Base-by-base conservation (phyloP, 495 filamentous ascomycete species). In the Staphylotrichum tortipilum region DNA sequence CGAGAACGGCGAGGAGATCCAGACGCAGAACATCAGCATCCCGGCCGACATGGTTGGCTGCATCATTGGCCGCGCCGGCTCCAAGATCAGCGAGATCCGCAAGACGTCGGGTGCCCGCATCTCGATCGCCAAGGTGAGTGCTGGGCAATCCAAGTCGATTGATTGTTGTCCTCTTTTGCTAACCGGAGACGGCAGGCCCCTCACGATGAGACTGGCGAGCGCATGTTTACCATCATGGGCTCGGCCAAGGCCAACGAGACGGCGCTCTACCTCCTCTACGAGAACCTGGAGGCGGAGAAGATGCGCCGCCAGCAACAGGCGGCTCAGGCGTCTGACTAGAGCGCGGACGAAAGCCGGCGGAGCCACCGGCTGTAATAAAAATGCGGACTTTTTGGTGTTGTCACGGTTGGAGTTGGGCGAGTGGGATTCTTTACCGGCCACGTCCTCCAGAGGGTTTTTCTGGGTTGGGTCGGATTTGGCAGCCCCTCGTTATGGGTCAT, bases 141-240 rank as follows among this genome's bases (percentile, higher is more conserved):
- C 22, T 36, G 11, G 29, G 36, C 14, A 8, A 23, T 11, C n/a
- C 23, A 8, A 9, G 10, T 6, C n/a, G n/a, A n/a, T n/a, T n/a
- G n/a, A n/a, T 26, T 37, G 3, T 19, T 8, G 39, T 26, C 19
- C n/a, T n/a, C n/a, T n/a, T n/a, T n/a, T n/a, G n/a, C 37, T 59
- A 35, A 61, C 42, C 11, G 9, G 4, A 1, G 30, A 30, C 9
- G 19, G 11, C 19, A 75, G 71, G 87, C 89, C 19, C 89, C 94
- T 28, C 92, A 98, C 59, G 92, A 97, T 57, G 94, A 97, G 48
- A 90, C 88, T 39, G 92, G 92, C 45, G 92, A 98, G 78, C 82
- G 92, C 60, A 97, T 98, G 92, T 98, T 97, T 74, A 97, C 92
- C 54, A 96, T 98, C 64, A 95, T 94, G 78, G 92, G 92, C 51